phyloP scores from a whole-genome alignment of 441 rosid species.

The Gossypium trilobum region DNA sequence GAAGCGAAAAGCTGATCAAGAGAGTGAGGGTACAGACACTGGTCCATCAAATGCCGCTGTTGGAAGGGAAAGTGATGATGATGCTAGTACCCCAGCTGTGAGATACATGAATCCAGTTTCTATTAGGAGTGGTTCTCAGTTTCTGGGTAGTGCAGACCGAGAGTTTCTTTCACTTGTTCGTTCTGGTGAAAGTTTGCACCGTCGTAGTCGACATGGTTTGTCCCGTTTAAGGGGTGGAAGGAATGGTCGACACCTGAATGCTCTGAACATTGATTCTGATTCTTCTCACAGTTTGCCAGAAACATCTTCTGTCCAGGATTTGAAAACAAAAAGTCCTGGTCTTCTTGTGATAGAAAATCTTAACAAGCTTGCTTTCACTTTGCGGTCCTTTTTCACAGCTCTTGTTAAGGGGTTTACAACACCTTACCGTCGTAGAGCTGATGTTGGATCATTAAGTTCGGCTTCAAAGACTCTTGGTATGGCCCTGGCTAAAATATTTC shows the following conservation, averaged over 20 bases:
- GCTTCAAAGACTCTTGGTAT: conserved; percentile 83
- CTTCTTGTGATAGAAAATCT: conserved; percentile 62
- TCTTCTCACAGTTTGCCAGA: conserved; percentile 47
- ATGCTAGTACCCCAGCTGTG: conserved; percentile 52
- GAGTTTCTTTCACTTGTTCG: conserved; percentile 76
- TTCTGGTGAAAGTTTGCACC: conserved; percentile 66
- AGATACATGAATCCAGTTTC: conserved; percentile 80
- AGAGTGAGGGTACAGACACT: conserved; percentile 46
- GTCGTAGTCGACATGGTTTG: conserved; percentile 78
- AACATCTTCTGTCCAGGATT: conserved; percentile 46
- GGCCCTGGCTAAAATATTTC: conserved; percentile 72
- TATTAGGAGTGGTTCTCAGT: conserved; percentile 58
- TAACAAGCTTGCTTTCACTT: conserved; percentile 61
- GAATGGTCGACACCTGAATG: conserved; percentile 70
- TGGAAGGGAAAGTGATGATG: conserved; percentile 86
- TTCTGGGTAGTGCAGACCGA: conserved; percentile 74
- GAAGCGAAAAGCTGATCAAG: conserved; percentile 46
- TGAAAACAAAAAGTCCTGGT: conserved; percentile 73
- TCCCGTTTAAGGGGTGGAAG: conserved; percentile 90
- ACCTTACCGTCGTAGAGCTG: conserved; percentile 89
- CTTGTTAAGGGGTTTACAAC: conserved; percentile 89
- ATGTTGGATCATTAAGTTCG: conserved; percentile 60
- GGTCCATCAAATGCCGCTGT: conserved; percentile 52
- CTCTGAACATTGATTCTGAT: conserved; percentile 67
- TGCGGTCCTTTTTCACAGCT: conserved; percentile 71